Conservation (phyloP, 306 rosid species). For the Cicer judaicum region DNA sequence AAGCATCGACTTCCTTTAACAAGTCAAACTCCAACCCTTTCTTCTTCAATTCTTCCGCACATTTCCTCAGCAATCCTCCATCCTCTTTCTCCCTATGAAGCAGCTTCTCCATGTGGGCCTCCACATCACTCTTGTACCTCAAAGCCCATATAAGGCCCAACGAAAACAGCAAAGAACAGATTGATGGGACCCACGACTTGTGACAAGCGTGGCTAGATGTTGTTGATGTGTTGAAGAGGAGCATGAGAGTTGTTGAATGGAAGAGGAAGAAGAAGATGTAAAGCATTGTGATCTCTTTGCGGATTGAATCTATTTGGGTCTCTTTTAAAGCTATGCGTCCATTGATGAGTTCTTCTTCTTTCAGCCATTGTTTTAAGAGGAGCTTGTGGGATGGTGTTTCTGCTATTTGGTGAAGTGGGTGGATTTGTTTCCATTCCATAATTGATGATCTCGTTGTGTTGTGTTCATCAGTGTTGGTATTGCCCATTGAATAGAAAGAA, state of each 20-base stretch:
- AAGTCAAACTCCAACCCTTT: conserved; percentile 90
- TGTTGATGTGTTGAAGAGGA: conserved; percentile 63
- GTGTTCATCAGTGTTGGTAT: conserved; percentile 50
- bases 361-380: conserved; percentile 95
- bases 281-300: conserved; percentile 76
- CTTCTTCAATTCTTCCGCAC: conserved; percentile 83
- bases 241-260: conserved; percentile 79
- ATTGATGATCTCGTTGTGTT: conserved; percentile 53
- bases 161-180: conserved; percentile 76
- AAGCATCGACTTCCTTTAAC: conserved; percentile 93
- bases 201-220: conserved; percentile 48
- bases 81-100: conserved; percentile 87
- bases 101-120: conserved; percentile 79
- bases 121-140: conserved; percentile 86
- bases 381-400: conserved; percentile 93
- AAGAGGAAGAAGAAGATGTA: conserved; percentile 93
- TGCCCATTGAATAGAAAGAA: conserved; percentile 54
- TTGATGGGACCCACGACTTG: conserved; percentile 85
- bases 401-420: conserved; percentile 95
- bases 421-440: conserved; percentile 75
- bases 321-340: conserved; percentile 73
- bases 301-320: conserved; percentile 75
- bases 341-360: conserved; percentile 87
- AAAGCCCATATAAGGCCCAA: conserved; percentile 82
- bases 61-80: conserved; percentile 61